Conservation (phyloP, 73 alveolate species). For the Diophrys appendiculata region DNA sequence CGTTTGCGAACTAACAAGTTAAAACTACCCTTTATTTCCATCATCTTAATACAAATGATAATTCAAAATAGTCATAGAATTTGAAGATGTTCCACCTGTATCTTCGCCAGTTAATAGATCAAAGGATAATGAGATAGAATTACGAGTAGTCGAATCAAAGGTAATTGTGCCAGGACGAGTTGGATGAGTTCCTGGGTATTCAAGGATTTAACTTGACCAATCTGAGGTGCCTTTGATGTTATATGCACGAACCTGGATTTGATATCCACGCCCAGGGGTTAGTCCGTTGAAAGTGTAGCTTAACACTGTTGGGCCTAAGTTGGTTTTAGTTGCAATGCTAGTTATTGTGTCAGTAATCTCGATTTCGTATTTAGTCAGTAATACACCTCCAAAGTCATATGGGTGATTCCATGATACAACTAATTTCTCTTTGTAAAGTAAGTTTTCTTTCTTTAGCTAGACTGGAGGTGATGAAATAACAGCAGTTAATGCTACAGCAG, state of each 20-base stretch:
- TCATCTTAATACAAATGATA: constrained; percentile 43
- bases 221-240: constrained; percentile 56
- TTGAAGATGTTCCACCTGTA: constrained; percentile 60
- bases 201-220: constrained; percentile 11
- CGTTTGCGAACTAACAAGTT: constrained; percentile 6
- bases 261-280: constrained; percentile 47
- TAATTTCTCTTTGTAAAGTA: constrained; percentile 35
- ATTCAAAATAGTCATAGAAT: constrained; percentile 40
- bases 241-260: constrained; percentile 45
- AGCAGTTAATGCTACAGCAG: constrained; percentile 63
- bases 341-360: constrained; percentile 34
- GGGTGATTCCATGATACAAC: constrained; percentile 70
- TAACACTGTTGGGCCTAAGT: constrained; percentile 22
- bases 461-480: constrained; percentile 54
- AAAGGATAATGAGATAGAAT: constrained; percentile 10
- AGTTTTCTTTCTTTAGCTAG: constrained; percentile 34
- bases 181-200: constrained; percentile 58
- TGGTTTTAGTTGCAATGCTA: neutral
- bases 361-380: constrained; percentile 51
- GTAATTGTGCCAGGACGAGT: constrained; percentile 58
- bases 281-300: constrained; percentile 43
- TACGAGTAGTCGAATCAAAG: constrained; percentile 48
- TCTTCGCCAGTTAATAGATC: constrained; percentile 37
- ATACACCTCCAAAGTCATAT: constrained; percentile 63
- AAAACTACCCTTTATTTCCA: constrained; percentile 29